A percentile compares a stretch with the other conserved stretches of the same genome.
Evolutionary conservation across 2,329 filamentous ascomycete genomes (phyloP).

Genomic region (Sphaerostilbella broomeana): DNA sequence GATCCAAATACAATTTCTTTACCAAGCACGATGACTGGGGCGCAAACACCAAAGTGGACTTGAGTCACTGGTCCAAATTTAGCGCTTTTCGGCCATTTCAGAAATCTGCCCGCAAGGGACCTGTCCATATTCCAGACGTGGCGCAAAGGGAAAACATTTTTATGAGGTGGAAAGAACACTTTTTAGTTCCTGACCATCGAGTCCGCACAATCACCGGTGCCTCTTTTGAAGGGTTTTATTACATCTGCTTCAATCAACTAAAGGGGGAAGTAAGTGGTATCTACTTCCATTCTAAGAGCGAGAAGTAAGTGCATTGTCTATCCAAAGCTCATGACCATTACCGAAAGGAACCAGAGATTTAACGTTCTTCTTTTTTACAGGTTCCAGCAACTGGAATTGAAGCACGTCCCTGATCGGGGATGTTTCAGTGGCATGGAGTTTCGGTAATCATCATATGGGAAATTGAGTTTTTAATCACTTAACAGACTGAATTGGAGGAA

Average conservation of each 20-base stretch:
- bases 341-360: neutral
- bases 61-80: constrained; percentile 91
- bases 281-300: constrained; percentile 96
- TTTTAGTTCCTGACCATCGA: constrained; percentile 89
- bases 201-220: constrained; percentile 87
- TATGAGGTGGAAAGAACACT: constrained; percentile 99
- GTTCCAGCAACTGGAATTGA: constrained; percentile 87
- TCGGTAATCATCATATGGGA: too few relatives aligned
- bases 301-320: constrained; percentile 93
- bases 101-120: constrained; percentile 50
- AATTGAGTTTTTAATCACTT: too few relatives aligned
- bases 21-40: constrained; percentile 89
- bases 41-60: constrained; percentile 81
- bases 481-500: too few relatives aligned
- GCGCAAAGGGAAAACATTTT: constrained; percentile 83
- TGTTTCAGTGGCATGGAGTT: constrained; percentile 87
- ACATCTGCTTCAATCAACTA: constrained; percentile 96
- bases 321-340: too few relatives aligned
- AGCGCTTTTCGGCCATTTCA: constrained; percentile 72
- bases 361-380: constrained; percentile 45
- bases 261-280: constrained; percentile 83
- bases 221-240: constrained; percentile 98
- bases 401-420: constrained; percentile 77
- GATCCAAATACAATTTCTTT: constrained; percentile 86
- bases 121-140: constrained; percentile 58